Conservation (phyloP, 768 basidiomycete species). For the Pleurotus eryngii region DNA sequence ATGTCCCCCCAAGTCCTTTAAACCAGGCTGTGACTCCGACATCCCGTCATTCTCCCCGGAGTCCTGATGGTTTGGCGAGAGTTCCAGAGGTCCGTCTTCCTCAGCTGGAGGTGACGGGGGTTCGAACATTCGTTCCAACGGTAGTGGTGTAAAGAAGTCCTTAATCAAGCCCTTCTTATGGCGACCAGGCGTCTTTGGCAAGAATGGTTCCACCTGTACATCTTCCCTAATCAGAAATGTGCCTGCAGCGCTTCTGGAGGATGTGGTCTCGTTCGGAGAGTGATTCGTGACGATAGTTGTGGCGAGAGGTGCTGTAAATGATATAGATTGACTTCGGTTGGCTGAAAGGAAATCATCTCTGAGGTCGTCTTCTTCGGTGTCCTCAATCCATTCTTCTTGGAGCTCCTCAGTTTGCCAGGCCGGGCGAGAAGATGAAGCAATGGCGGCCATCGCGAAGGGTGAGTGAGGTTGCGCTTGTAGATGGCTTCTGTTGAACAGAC, state of each 20-base stretch:
- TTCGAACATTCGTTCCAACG: conserved; percentile 90
- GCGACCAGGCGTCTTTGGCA: conserved; percentile 65
- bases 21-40: conserved; percentile 28
- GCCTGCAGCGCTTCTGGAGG: conserved; percentile 40
- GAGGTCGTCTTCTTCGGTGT: conserved; percentile 35
- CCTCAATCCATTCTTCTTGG: conserved; percentile 88
- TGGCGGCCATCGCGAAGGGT: conserved; percentile 6
- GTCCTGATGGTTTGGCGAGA: not conserved
- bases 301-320: conserved; percentile 55
- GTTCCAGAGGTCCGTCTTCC: conserved; percentile 11
- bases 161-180: conserved; percentile 61
- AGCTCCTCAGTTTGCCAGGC: conserved; percentile 90
- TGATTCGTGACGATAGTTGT: conserved; percentile 50
- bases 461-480: not conserved
- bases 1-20: conserved; percentile 37
- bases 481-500: not conserved
- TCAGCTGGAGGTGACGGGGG: conserved; percentile 77
- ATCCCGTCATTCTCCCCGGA: conserved; percentile 37
- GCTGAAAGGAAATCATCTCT: conserved; percentile 35
- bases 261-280: conserved; percentile 25
- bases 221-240: conserved; percentile 79
- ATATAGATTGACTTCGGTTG: conserved; percentile 54
- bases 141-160: conserved; percentile 85
- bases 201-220: conserved; percentile 46
- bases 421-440: conserved; percentile 31